Base-by-base conservation (phyloP, 345 rosid species). In the Eucalyptus grandis region DNA sequence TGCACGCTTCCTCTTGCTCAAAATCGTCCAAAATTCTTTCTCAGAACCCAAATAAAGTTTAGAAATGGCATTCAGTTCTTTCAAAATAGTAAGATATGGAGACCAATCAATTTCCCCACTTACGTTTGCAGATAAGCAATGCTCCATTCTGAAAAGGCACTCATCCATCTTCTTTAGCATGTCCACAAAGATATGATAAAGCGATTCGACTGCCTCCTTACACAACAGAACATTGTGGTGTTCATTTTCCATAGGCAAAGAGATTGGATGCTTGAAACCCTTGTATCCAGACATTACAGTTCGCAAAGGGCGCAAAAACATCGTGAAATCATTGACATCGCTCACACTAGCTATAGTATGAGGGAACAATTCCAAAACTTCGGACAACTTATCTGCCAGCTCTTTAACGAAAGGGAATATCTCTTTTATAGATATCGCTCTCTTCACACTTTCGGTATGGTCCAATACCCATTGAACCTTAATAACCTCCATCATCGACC, bases 371-470 rank as follows among this genome's bases (percentile, higher is more conserved):
- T 3, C 89, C 93, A 96, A 90, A 88, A 94, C 95, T 56, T 90
- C 92, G 37, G 89, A 91, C 88, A 98, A 86, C 90, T 92, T 93
- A 87, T 44, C 89, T 77, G 95, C 96, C 89, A 97, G 89, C 91
- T 97, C 99, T 22, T 80, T 88, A 49, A 98, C 95, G 90, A 96
- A 98, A 0, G 98, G 98, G 90, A 95, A 95, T 89, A 97, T 93
- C 82, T 95, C 98, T 86, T 89, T 91, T 37, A 93, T 89, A 26
- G 94, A 88, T 58, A 93, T 87, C 87, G 88, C 81, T 47, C 91
- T 87, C 87, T 89, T 92, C 34, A 67, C 88, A 87, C 91, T 91
- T 44, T 90, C 91, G 77, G 88, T 90, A 49, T 81, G 87, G 67
- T 80, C 88, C 86, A 62, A 89, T 27, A 91, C 89, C 37, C 53